Percentiles rank a stretch among this genome's conserved stretches.
Conservation (phyloP, 2,329 filamentous ascomycete genomes). For the Tolypocladium nubicola region DNA sequence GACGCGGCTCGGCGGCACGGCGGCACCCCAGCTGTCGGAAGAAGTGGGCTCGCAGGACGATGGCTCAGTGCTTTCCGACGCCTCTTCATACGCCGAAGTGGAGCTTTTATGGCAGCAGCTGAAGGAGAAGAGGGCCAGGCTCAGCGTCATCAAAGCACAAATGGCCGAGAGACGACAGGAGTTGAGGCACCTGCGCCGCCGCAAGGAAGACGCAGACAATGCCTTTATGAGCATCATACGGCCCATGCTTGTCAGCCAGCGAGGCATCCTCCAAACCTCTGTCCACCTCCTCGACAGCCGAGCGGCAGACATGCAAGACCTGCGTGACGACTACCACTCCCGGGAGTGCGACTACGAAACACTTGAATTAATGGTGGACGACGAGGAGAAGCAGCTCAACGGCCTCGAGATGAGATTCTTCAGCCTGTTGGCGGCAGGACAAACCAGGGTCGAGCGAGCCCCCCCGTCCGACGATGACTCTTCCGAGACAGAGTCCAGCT, state of each 20-base stretch:
- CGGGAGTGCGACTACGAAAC: conserved; percentile 25
- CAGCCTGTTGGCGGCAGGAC: conserved; percentile 22
- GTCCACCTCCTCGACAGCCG: conserved; percentile 15
- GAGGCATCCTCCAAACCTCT: conserved; percentile 9
- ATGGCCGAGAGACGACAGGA: conserved; percentile 22
- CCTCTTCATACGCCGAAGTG: conserved; percentile 18
- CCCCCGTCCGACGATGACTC: background rate
- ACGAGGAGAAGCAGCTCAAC: conserved; percentile 23
- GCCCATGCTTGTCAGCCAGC: conserved; percentile 21
- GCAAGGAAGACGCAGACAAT: conserved; percentile 26
- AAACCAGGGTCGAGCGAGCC: conserved; percentile 6
- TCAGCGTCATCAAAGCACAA: conserved; percentile 16
- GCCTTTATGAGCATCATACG: conserved; percentile 27
- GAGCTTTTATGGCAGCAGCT: conserved; percentile 23
- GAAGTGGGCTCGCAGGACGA: conserved; percentile 6
- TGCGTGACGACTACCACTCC: conserved; percentile 26
- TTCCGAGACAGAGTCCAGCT: conserved; percentile 1
- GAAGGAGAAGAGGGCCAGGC: conserved; percentile 20
- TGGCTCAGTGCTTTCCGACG: conserved; percentile 8
- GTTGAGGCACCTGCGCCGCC: conserved; percentile 19
- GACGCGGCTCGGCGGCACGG: conserved; percentile 4
- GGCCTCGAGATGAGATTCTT: conserved; percentile 27
- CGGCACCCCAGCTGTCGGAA: conserved; percentile 2
- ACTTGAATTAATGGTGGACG: conserved; percentile 22
- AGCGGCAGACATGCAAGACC: conserved; percentile 23